phyloP scores from a whole-genome alignment of 441 rosid genomes.

The Erodium trifolium region DNA sequence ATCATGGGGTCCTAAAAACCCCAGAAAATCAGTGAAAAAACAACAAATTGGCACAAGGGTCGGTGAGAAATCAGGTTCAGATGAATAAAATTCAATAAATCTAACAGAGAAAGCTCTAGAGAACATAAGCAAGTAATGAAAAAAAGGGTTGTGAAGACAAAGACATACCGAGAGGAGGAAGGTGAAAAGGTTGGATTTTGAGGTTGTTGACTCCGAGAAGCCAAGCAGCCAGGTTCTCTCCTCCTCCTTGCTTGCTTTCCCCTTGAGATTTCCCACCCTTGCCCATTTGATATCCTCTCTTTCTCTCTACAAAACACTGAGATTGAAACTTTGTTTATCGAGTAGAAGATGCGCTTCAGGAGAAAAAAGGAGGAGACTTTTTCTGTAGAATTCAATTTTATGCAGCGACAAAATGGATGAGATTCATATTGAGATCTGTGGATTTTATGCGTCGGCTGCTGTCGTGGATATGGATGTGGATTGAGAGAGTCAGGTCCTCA shows the following conservation, averaged over 20 bases:
- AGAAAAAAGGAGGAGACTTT: neutral
- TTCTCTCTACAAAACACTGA: neutral
- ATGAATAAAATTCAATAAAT: neutral
- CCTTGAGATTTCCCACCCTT: slow-evolving; percentile 42
- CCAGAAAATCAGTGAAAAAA: neutral
- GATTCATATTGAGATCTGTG: neutral
- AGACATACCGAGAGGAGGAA: slow-evolving; percentile 62
- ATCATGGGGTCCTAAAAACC: slow-evolving; percentile 58
- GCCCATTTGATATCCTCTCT: slow-evolving; percentile 28
- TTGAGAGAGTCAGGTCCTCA: neutral
- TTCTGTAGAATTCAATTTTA: neutral
- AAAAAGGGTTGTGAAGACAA: neutral
- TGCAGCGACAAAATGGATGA: neutral
- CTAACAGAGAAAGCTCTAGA: neutral
- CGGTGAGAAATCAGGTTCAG: neutral
- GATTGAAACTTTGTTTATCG: neutral
- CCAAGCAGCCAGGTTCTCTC: slow-evolving; percentile 91
- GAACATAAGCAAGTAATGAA: neutral
- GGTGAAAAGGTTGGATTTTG: slow-evolving; percentile 78
- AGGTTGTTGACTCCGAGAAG: slow-evolving; percentile 66
- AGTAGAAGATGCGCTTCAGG: too few relatives aligned
- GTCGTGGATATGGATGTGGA: neutral
- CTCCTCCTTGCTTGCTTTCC: slow-evolving; percentile 19
- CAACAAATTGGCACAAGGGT: slow-evolving; percentile 6
- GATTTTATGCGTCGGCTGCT: neutral